Percentiles rank a stretch among this genome's conserved stretches.
Conservation (phyloP, 148 eudicot genomes). For the Chenopodium formosanum region DNA sequence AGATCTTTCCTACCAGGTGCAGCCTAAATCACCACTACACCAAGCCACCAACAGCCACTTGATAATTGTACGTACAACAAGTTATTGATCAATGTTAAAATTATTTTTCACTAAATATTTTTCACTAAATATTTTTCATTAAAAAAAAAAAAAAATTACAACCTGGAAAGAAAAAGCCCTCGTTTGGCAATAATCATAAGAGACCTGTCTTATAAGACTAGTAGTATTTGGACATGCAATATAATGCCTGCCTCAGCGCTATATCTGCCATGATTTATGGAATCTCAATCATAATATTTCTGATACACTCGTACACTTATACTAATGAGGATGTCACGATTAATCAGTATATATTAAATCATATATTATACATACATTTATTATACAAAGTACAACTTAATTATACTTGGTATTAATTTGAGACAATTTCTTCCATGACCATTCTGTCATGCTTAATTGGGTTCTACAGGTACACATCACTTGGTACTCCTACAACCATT, state of each 20-base stretch:
- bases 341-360: too few relatives aligned
- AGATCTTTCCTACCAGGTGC: too few relatives aligned
- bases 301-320: not conserved
- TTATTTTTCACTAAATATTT: too few relatives aligned
- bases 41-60: too few relatives aligned
- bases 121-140: too few relatives aligned
- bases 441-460: constrained; percentile 24
- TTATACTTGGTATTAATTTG: not conserved
- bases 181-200: not conserved
- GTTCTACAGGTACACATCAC: constrained; percentile 12
- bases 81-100: too few relatives aligned
- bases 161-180: not conserved
- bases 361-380: too few relatives aligned
- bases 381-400: too few relatives aligned
- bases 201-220: not conserved
- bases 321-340: not conserved
- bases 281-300: constrained; percentile 5
- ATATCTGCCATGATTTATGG: constrained; percentile 15
- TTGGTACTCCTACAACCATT: constrained; percentile 19
- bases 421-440: not conserved
- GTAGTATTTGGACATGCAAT: not conserved
- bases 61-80: too few relatives aligned
- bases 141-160: too few relatives aligned
- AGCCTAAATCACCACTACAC: too few relatives aligned
- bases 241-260: not conserved